A percentile compares a stretch with the other conserved stretches of the same genome.
Evolutionary conservation across 2,329 filamentous ascomycete species (phyloP).

Genomic region (Rachicladosporium sp.): DNA sequence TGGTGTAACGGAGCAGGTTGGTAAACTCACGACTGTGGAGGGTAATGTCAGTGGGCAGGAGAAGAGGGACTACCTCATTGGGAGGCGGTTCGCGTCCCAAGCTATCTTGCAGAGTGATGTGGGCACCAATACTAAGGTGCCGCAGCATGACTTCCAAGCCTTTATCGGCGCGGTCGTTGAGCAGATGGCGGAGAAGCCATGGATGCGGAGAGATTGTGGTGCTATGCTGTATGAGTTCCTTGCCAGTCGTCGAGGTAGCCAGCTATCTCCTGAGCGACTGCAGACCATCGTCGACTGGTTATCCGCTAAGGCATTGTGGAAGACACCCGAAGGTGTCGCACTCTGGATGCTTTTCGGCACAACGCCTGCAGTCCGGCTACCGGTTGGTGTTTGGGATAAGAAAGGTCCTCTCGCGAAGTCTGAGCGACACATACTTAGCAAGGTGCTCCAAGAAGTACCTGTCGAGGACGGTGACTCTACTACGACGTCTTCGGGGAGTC

Average conservation of each 20-base stretch:
- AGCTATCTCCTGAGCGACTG: conserved; percentile 8
- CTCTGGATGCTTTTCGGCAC: conserved; percentile 65
- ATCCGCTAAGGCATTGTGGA: conserved; percentile 47
- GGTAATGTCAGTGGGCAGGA: conserved; percentile 54
- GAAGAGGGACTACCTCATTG: conserved; percentile 73
- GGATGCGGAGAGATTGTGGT: conserved; percentile 80
- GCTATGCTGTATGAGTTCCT: conserved; percentile 67
- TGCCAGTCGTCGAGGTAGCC: conserved; percentile 9
- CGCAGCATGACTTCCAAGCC: conserved; percentile 46
- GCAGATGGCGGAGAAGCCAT: conserved; percentile 69
- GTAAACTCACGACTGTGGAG: conserved; percentile 39
- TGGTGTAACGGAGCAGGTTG: conserved; percentile 39
- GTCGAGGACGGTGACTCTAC: conserved; percentile 38
- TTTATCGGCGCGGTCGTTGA: conserved; percentile 63
- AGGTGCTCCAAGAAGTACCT: conserved; percentile 66
- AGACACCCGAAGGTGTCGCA: conserved; percentile 78
- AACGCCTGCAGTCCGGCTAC: conserved; percentile 53
- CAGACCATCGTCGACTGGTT: conserved; percentile 16
- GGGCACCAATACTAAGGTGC: conserved; percentile 46
- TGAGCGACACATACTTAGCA: conserved; percentile 56
- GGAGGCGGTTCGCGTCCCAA: conserved; percentile 75
- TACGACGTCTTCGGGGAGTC: conserved; percentile 40
- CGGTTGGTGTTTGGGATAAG: conserved; percentile 58
- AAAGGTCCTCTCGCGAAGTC: conserved; percentile 60
- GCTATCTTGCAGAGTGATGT: conserved; percentile 71